Evolutionary conservation across 2,329 filamentous ascomycete genomes (phyloP).

Genomic region (Verticillium nubilum): DNA sequence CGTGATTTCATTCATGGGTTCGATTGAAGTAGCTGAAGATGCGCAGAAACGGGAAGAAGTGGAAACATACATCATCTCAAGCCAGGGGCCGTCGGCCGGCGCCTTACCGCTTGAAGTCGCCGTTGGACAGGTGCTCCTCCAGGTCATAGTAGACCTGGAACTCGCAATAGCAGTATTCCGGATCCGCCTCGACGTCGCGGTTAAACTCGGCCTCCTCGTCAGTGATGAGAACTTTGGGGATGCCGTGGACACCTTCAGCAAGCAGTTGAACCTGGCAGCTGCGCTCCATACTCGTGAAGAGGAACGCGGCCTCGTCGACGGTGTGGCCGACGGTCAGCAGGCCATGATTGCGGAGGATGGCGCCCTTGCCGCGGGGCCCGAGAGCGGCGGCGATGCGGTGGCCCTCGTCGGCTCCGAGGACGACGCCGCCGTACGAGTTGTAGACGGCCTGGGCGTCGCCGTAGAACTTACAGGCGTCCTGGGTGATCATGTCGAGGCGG

Average conservation of each 20-base stretch:
- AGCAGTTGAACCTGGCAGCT: conserved; percentile 62
- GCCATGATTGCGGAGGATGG: conserved; percentile 66
- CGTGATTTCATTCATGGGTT: not conserved
- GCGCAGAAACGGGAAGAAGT: not conserved
- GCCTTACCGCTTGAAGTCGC: not conserved
- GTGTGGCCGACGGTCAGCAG: conserved; percentile 63
- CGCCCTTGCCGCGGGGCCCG: conserved; percentile 49
- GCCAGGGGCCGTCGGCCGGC: not conserved
- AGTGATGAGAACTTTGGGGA: conserved; percentile 30
- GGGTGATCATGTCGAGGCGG: conserved; percentile 62
- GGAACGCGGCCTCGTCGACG: conserved; percentile 67
- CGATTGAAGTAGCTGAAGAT: not conserved
- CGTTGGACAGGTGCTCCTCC: conserved; percentile 7
- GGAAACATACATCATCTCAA: not conserved
- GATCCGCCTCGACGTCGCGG: conserved; percentile 13
- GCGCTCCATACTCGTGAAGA: conserved; percentile 63
- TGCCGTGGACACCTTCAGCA: conserved; percentile 42
- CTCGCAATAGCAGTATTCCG: conserved; percentile 14
- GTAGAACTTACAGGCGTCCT: conserved; percentile 60
- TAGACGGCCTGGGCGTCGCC: conserved; percentile 59
- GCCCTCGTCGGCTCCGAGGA: conserved; percentile 58
- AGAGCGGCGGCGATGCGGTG: conserved; percentile 56
- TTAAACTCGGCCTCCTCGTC: conserved; percentile 35
- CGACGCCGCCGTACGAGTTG: conserved; percentile 43
- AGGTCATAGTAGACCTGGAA: conserved; percentile 14